Evolutionary conservation across 305 asterid genomes (phyloP).

Genomic region (Ilex paraguariensis): DNA sequence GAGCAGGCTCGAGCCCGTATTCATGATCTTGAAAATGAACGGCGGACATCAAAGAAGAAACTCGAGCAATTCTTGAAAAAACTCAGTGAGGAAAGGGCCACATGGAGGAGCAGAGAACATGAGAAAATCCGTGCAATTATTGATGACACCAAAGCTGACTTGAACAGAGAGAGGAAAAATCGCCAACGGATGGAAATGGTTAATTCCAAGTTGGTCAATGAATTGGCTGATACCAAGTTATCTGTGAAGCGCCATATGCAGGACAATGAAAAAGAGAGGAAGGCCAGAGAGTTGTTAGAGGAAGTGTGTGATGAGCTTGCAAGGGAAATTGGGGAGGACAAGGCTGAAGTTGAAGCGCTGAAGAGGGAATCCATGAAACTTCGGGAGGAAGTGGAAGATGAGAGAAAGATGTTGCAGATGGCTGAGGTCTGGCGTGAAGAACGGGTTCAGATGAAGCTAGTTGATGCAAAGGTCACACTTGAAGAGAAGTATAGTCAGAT

Average conservation of each 20-base stretch:
- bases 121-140: slow-evolving; percentile 17
- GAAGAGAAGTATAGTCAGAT: slow-evolving; percentile 45
- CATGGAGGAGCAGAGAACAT: slow-evolving; percentile 23
- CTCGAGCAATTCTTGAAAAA: slow-evolving; percentile 22
- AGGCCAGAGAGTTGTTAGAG: slow-evolving; percentile 33
- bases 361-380: slow-evolving; percentile 25
- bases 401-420: slow-evolving; percentile 46
- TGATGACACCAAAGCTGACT: slow-evolving; percentile 23
- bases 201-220: slow-evolving; percentile 35
- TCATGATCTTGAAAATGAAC: slow-evolving; percentile 29
- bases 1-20: slow-evolving; percentile 19
- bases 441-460: slow-evolving; percentile 47
- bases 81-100: slow-evolving; percentile 28
- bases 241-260: slow-evolving; percentile 22
- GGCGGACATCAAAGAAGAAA: slow-evolving; percentile 19
- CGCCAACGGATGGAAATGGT: slow-evolving; percentile 21
- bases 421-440: slow-evolving; percentile 71
- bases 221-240: slow-evolving; percentile 38
- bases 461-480: slow-evolving; percentile 45
- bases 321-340: slow-evolving; percentile 33
- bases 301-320: slow-evolving; percentile 31
- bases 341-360: slow-evolving; percentile 32
- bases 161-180: slow-evolving; percentile 29
- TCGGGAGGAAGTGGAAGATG: slow-evolving; percentile 40
- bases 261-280: slow-evolving; percentile 37